Percentiles rank a stretch among this genome's conserved stretches.
Evolutionary conservation across 441 rosid genomes (phyloP).

Genomic region (Populus hybrid): DNA sequence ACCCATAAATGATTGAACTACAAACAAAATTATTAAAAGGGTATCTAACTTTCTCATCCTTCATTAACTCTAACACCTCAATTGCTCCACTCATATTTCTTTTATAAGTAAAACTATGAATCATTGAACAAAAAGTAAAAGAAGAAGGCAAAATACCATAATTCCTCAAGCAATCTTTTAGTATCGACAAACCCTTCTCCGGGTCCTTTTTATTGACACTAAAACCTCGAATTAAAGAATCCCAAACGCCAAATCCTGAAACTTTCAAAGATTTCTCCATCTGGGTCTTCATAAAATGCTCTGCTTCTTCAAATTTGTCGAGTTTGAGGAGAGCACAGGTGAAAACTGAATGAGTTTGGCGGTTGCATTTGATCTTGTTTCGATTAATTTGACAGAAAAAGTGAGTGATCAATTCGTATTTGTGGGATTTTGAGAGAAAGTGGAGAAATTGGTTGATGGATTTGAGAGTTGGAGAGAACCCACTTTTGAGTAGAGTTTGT

Average conservation of each 20-base stretch:
- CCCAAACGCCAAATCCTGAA: conserved; percentile 20
- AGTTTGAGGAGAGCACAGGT: conserved; percentile 50
- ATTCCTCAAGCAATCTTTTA: conserved; percentile 43
- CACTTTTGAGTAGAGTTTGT: conserved; percentile 58
- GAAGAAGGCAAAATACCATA: conserved; percentile 58
- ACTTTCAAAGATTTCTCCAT: conserved; percentile 31
- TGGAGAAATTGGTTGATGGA: conserved; percentile 51
- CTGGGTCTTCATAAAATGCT: conserved; percentile 42
- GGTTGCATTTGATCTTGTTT: conserved; percentile 31
- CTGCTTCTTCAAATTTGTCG: conserved; percentile 56
- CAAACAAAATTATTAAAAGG: conserved; percentile 67
- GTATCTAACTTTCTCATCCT: conserved; percentile 38
- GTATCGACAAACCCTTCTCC: conserved; percentile 21
- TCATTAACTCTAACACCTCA: conserved; percentile 68
- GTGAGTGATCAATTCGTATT: conserved; percentile 35
- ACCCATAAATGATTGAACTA: conserved; percentile 64
- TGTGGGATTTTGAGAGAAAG: conserved; percentile 43
- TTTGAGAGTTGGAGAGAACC: conserved; percentile 57
- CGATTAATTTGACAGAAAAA: conserved; percentile 48
- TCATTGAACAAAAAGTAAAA: conserved; percentile 46
- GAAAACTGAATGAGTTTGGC: conserved; percentile 43
- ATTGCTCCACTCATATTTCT: conserved; percentile 53
- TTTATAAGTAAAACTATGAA: conserved; percentile 43
- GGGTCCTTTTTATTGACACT: too few species aligned
- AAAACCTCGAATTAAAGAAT: too few species aligned